A percentile compares a stretch with the other conserved stretches of the same genome.
These are phyloP conservation scores for Fulvia fulva DNA, from an alignment of 2,329 filamentous ascomycete genomes.

Conservation along the genomic window DNA sequence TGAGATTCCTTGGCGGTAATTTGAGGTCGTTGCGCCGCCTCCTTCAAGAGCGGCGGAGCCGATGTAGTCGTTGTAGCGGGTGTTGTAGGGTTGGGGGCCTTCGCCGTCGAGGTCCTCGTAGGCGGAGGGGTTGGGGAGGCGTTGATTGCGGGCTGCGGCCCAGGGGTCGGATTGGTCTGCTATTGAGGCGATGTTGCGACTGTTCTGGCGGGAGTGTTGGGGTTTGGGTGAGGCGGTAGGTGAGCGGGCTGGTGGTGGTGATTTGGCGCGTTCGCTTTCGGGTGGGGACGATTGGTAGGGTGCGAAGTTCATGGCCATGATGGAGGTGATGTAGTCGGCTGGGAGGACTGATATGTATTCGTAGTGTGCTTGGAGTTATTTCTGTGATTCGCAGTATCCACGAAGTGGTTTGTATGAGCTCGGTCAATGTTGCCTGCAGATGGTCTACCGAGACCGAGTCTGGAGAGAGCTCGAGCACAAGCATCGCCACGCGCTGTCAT, in stretches of 20 bases:
- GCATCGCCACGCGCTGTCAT: background rate
- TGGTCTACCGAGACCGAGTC: background rate
- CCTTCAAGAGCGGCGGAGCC: slow-evolving; percentile 26
- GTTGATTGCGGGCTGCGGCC: slow-evolving; percentile 39
- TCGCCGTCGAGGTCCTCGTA: slow-evolving; percentile 31
- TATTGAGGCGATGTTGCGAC: slow-evolving; percentile 28
- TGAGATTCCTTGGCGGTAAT: slow-evolving; percentile 54
- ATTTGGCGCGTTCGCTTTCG: slow-evolving; percentile 75
- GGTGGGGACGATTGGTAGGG: slow-evolving; percentile 93
- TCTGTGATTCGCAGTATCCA: background rate
- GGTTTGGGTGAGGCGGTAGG: slow-evolving; percentile 49
- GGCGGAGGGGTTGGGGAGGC: slow-evolving; percentile 36
- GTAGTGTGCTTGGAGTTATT: background rate
- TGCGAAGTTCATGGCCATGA: slow-evolving; percentile 76
- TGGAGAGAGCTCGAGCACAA: background rate
- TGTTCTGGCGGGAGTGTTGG: slow-evolving; percentile 19
- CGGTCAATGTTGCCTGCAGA: background rate
- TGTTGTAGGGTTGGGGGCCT: slow-evolving; percentile 21
- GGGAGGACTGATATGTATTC: background rate
- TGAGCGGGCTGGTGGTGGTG: slow-evolving; percentile 62
- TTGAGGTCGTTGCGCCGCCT: slow-evolving; percentile 27
- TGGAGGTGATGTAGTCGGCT: background rate
- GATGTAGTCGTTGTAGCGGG: slow-evolving; percentile 29
- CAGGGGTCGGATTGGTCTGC: slow-evolving; percentile 36
- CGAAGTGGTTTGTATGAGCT: background rate